Evolutionary conservation across 2,329 filamentous ascomycete genomes (phyloP), one percentile per base, ranked within the genome.

Genomic region (Neoarthrinium moseri): DNA sequence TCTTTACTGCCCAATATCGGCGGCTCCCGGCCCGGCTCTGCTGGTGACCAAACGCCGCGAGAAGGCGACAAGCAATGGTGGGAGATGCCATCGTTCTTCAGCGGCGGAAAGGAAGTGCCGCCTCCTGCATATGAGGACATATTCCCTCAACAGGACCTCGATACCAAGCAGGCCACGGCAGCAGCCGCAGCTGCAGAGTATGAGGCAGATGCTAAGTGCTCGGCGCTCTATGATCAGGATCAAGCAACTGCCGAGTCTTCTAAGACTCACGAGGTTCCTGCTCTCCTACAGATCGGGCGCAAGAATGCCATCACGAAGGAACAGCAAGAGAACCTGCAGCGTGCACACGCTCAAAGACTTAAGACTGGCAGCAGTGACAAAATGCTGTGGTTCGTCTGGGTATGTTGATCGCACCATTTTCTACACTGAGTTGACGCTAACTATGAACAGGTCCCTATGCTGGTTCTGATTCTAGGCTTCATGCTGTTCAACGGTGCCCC

Each of bases 111-210:
- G 30, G 66, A 79, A 8, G 70, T 74, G 4, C 73, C 79, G 24
- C 87, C 87, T 7, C 89, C 89, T 8, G 80, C 89, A 0, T 94
- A 94, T 53, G 84, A 91, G 43, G 89, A 91, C 38, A 80, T 94
- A 22, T 94, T 83, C 62, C 88, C 87, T 2, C 69, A 71, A 32
- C 65, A 72, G 43, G 70, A 74, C 35, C 51, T 74, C 13, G 78
- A 84, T 46, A 68, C 66, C 20, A 85, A 86, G 63, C n/a, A n/a
- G 17, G 37, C 37, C 11, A 26, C 23, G n/a, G 80, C 78, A 1
- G 72, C 74, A 7, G 72, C 72, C 43, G 83, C 82, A 3, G 77
- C 77, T 2, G 76, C 73, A 12, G 82, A 86, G 22, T 74, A 73
- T 3, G 73, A 79, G 46, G 79, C 80, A 4, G 81, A 85, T 54